Conservation (phyloP, 345 rosid genomes). For the Gossypium raimondii region DNA sequence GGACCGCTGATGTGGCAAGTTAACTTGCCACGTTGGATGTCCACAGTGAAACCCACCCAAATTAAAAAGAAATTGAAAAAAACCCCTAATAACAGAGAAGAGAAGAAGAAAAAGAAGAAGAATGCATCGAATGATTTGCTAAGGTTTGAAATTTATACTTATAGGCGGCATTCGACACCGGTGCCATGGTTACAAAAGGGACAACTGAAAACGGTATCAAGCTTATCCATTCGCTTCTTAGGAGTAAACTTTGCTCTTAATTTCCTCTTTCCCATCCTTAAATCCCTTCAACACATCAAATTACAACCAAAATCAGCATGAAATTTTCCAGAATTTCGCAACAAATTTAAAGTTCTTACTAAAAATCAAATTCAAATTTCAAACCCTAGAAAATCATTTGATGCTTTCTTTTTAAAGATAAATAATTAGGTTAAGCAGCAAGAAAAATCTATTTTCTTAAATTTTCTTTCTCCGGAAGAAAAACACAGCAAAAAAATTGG, state of each 20-base stretch:
- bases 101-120: too few species aligned
- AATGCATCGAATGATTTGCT: too few species aligned
- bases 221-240: constrained; percentile 90
- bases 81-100: too few species aligned
- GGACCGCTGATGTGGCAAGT: too few species aligned
- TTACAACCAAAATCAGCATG: background rate
- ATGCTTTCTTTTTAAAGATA: background rate
- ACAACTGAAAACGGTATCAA: constrained; percentile 87
- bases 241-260: constrained; percentile 94
- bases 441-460: background rate
- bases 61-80: too few species aligned
- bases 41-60: too few species aligned
- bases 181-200: constrained; percentile 97
- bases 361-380: background rate
- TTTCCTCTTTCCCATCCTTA: constrained; percentile 90
- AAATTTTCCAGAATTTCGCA: background rate
- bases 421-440: background rate
- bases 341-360: background rate
- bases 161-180: constrained; percentile 88
- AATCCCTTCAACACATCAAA: constrained; percentile 9
- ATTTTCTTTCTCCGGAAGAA: background rate
- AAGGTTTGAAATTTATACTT: constrained; percentile 25
- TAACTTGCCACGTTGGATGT: too few species aligned
- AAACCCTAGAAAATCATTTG: background rate
- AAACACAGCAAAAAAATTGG: background rate